Base-by-base conservation (phyloP, 169 alveolate genomes). In the Cryptosporidium sp. region DNA sequence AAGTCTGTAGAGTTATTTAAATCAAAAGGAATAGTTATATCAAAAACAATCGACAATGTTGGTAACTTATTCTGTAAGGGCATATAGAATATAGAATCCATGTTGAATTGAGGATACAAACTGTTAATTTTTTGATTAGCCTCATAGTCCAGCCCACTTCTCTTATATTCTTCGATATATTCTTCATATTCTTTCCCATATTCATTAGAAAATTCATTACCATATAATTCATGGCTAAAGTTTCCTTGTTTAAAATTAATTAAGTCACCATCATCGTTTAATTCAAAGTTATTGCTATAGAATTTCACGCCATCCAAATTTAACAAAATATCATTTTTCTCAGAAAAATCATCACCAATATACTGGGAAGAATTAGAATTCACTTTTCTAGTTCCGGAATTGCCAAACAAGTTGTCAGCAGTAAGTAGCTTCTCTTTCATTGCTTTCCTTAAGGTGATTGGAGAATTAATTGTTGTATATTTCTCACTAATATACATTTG, bases 41-140 rank as follows among this genome's bases (percentile, higher is more conserved):
- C 86, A n/a, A 73, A 55, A 1, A n/a, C 21, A 21, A 73, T 5
- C 9, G 86, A 73, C 14, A 73, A 31, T 31, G 51, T 58, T 21
- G 86, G 86, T n/a, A 73, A n/a, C 50, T 55, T 31, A 37, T 73
- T 73, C 10, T 55, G 39, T 29, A 73, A 23, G 1, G 86, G 86
- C 86, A 73, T 73, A 14, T 73, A 73, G 68, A 73, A 73, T n/a
- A 55, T n/a, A 0, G 86, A 52, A 12, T 73, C 70, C 39, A 59
- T 26, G 4, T 35, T 71, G 9, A 16, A 73, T 29, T 70, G 69
- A 23, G 35, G 67, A 26, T 55, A 55, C 5, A 10, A n/a, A 23
- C 35, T 3, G 7, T 21, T 12, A 55, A 55, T 55, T 9, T 26
- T 14, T 55, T 26, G 2, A 12, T 2, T 21, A 2, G 16, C 10